Evolutionary conservation across 306 rosid species (phyloP).

Genomic region (Cucumis sativus): Cucumber_9930_V3 NC_026655.2:27157501-27158000

Average conservation of each 20-base stretch:
- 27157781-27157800: slow-evolving; percentile 37
- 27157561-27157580: slow-evolving; percentile 70
- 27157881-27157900: not conserved
- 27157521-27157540: slow-evolving; percentile 81
- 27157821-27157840: not conserved
- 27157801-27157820: not conserved
- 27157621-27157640: not conserved
- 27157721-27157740: slow-evolving; percentile 99
- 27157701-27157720: slow-evolving; percentile 96
- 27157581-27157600: slow-evolving; percentile 70
- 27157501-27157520: slow-evolving; percentile 87
- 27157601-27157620: not conserved
- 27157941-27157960: slow-evolving; percentile 64
- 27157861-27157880: not conserved
- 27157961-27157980: slow-evolving; percentile 94
- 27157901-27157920: slow-evolving; percentile 43
- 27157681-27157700: not conserved
- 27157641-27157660: not conserved
- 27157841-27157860: not conserved
- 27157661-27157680: not conserved
- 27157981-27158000: slow-evolving; percentile 68
- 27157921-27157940: slow-evolving; percentile 86
- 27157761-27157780: slow-evolving; percentile 85
- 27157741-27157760: slow-evolving; percentile 53
- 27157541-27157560: slow-evolving; percentile 63